Evolutionary conservation across 1,139 yeast species (phyloP).

Genomic region (Arxiozyma heterogenica): DNA sequence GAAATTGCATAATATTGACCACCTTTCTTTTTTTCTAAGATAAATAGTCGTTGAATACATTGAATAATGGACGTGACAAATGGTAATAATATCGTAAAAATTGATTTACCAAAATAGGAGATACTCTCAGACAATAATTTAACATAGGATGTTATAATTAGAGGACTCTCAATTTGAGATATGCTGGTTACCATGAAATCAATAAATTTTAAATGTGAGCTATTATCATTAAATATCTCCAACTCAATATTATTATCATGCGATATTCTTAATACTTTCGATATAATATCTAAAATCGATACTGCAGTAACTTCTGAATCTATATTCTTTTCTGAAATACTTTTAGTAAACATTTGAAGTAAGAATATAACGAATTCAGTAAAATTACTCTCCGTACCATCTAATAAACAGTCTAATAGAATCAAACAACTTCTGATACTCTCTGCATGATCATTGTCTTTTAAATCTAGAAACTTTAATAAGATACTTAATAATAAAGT

Average conservation of each 20-base stretch:
- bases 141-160: conserved; percentile 28
- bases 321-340: conserved; percentile 19
- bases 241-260: conserved; percentile 26
- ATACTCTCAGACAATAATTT: conserved; percentile 29
- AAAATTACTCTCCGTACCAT: conserved; percentile 50
- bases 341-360: conserved; percentile 28
- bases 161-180: conserved; percentile 24
- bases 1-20: conserved; percentile 34
- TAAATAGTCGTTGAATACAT: conserved; percentile 20
- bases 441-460: conserved; percentile 26
- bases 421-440: conserved; percentile 35
- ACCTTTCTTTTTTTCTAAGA: conserved; percentile 18
- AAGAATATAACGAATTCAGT: conserved; percentile 33
- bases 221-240: conserved; percentile 28
- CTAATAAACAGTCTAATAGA: conserved; percentile 39
- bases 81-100: conserved; percentile 28
- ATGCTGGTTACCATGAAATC: conserved; percentile 30
- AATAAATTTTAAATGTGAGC: conserved; percentile 28
- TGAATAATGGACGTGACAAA: conserved; percentile 29
- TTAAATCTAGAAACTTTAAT: conserved; percentile 37
- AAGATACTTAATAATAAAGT: conserved; percentile 42
- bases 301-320: conserved; percentile 29
- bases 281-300: conserved; percentile 26
- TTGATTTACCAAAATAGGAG: conserved; percentile 23
- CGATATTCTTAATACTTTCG: conserved; percentile 26